These are phyloP conservation scores for Cladorrhinum sp. DNA, from an alignment of 2,329 filamentous ascomycete genomes.

Conservation along the genomic window DNA sequence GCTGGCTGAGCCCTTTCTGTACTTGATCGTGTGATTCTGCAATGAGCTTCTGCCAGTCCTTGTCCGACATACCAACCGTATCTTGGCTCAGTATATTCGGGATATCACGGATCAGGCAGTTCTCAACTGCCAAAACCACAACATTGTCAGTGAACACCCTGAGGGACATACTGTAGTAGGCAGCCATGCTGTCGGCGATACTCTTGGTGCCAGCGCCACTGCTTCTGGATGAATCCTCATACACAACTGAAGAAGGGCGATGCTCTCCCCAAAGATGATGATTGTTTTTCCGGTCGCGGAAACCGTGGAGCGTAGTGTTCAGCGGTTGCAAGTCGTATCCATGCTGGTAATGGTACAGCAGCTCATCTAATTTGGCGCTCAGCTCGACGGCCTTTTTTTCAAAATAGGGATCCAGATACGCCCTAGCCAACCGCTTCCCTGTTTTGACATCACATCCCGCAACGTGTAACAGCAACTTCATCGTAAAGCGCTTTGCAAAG, in stretches of 20 bases:
- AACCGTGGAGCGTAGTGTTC: too few species aligned
- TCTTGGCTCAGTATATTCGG: conserved; percentile 40
- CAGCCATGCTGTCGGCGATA: conserved; percentile 35
- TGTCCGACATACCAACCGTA: conserved; percentile 36
- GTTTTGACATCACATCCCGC: conserved; percentile 29
- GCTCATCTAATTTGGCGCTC: conserved; percentile 37
- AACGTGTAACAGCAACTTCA: conserved; percentile 36
- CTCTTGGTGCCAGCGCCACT: conserved; percentile 37
- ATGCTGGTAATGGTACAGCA: conserved; percentile 36
- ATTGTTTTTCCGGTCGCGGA: too few species aligned
- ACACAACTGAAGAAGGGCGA: too few species aligned
- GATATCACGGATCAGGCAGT: conserved; percentile 43
- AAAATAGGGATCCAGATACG: conserved; percentile 24
- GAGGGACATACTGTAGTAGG: conserved; percentile 37
- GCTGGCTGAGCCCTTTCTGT: neutral
- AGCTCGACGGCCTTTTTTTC: conserved; percentile 29
- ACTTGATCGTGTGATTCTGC: conserved; percentile 29
- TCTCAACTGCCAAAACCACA: conserved; percentile 47
- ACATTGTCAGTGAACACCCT: conserved; percentile 48
- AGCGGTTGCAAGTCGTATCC: conserved; percentile 34
- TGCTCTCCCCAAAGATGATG: too few species aligned
- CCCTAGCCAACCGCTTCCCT: conserved; percentile 24
- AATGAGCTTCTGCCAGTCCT: conserved; percentile 30
- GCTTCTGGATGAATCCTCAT: neutral
- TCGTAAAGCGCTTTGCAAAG: conserved; percentile 36